These are phyloP conservation scores for Trametes cubensis DNA, from an alignment of 768 basidiomycete genomes.

Conservation along the genomic window DNA sequence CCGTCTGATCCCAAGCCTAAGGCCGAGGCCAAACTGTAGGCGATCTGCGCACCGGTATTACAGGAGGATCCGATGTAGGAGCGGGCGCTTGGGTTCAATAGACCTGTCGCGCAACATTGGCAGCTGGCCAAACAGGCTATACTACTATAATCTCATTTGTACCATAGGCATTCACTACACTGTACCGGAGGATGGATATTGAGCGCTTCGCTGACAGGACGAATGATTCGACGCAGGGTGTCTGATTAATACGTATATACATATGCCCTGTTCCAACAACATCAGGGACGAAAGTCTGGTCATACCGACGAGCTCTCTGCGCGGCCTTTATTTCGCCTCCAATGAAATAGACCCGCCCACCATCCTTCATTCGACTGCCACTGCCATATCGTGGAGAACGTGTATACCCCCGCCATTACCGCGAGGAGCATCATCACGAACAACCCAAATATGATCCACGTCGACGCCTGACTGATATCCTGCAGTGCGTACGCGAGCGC, in stretches of 20 bases:
- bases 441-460: constrained; percentile 45
- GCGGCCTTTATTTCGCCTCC: not conserved
- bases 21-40: constrained; percentile 2
- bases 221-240: too few relatives aligned
- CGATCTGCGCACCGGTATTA: not conserved
- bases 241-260: not conserved
- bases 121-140: constrained; percentile 1
- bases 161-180: constrained; percentile 1
- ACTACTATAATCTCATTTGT: constrained; percentile 3
- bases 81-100: not conserved
- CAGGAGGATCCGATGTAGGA: not conserved
- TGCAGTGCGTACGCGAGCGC: constrained; percentile 50
- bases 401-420: constrained; percentile 47
- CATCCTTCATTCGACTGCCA: constrained; percentile 26
- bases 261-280: not conserved
- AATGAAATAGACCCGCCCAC: constrained; percentile 1
- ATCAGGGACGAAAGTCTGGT: not conserved
- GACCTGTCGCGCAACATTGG: not conserved
- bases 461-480: constrained; percentile 33
- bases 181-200: not conserved
- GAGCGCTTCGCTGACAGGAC: too few relatives aligned
- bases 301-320: not conserved
- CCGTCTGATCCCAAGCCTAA: constrained; percentile 13
- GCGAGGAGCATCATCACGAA: constrained; percentile 44
- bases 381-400: constrained; percentile 54